Evolutionary conservation across 2,329 filamentous ascomycete species (phyloP), one percentile per base, ranked within the genome.

Genomic region (Chaetomiaceae sp.): DNA sequence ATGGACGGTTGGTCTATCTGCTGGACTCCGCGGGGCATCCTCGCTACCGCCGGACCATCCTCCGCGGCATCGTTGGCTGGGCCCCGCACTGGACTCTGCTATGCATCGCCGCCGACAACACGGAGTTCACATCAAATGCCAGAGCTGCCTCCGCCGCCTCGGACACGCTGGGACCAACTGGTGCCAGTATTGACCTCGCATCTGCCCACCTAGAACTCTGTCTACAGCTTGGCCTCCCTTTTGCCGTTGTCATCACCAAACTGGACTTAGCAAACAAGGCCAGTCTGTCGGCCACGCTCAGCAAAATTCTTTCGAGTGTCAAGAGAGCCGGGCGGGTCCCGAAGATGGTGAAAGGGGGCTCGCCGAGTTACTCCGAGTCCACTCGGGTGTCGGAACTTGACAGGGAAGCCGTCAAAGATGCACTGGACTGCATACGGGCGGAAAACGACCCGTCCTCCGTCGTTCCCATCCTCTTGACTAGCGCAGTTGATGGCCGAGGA

Each of bases 41-140:
- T 33, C 83, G 90, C 39, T 99, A 93, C 67, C 81, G 90, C 42
- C 84, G 93, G 50, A 97, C 92, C 5, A 92, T 89, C 2, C 75
- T 97, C 47, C 82, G 92, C 53, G 90, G 91, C 0, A 74, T 99
- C n/a, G 79, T 99, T 56, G 93, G 91, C 40, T 97, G 93, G 91
- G 87, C 88, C 33, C 93, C 93, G 8, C 90, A 97, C 65, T 99
- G 93, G 85, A 90, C 88, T 1, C 68, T 96, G 19, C 76, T 97
- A 2, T 96, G 95, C 59, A 82, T 97, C 55, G 83, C 89, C 41
- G 89, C 89, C 31, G 87, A 93, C 62, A 86, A 86, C 56, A 74
- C 77, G 10, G 81, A 85, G 12, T 61, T 66, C 40, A 59, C 60
- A 3, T 58, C 63, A 4, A 63, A 64, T 38, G 62, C 65, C 23